Evolutionary conservation across 129 eudicot genomes (phyloP), one percentile per base, ranked within the genome.

Genomic region (Artemisia argyi): DNA sequence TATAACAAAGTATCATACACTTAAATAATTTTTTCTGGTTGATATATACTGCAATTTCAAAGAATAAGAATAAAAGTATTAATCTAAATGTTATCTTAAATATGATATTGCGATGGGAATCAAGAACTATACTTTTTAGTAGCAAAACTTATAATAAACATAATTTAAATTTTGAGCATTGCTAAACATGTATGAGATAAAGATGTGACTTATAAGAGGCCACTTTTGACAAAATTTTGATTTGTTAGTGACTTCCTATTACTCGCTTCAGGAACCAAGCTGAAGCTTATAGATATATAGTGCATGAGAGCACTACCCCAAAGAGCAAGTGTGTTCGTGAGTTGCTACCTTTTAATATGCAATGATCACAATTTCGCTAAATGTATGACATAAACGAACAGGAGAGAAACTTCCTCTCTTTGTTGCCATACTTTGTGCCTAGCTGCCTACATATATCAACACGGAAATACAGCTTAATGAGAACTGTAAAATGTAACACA

Each of bases 381-480:
- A 32, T 54, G 22, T 30, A 32, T 18, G 5, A 11, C 64, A 54
- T 11, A 32, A 69, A 69, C 16, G 55, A 69, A 55, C 11, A 55
- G 64, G 13, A 15, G 24, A 49, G 2, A 51, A 8, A 67, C 35
- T 49, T 49, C 47, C 22, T 20, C 77, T 83, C 88, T 76, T 61
- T 74, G 86, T 64, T 72, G 79, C 81, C 76, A 30, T 30, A 4
- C 1, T 30, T 30, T 80, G 66, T 89, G 92, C 74, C 79, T 92
- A n/a, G 98, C 96, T 15, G 78, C 95, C 98, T 92, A 73, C 12
- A 80, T 10, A 53, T 59, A 68, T 26, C 2, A 10, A 61, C 71
- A 61, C 11, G 20, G 24, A 35, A 35, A 69, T 69, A 69, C 60
- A 61, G 52, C 61, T 47, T 12, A 52, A 32, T 42, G 53, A 60